Conservation (phyloP, 2,329 filamentous ascomycete genomes). For the Periconia digitata region DNA sequence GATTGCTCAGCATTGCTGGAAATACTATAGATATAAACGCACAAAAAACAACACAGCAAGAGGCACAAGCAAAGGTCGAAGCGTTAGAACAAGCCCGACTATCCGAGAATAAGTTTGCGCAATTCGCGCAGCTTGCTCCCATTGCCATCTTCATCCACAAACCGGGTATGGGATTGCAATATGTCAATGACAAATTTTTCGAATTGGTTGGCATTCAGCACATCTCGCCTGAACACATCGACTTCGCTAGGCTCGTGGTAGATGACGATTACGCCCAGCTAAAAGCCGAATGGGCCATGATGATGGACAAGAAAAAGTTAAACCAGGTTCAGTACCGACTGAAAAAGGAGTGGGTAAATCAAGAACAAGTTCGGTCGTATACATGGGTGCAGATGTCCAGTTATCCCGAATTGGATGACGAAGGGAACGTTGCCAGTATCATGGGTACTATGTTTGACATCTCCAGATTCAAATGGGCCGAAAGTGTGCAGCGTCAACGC, state of each 20-base stretch:
- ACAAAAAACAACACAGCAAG: conserved; percentile 31
- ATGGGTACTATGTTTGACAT: conserved; percentile 42
- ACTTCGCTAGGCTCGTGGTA: conserved; percentile 21
- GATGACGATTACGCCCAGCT: conserved; percentile 24
- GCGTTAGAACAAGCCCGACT: conserved; percentile 26
- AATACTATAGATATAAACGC: conserved; percentile 36
- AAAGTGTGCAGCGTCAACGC: conserved; percentile 35
- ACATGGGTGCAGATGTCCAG: conserved; percentile 31
- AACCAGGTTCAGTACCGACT: conserved; percentile 24
- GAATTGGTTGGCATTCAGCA: conserved; percentile 24
- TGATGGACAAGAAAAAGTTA: conserved; percentile 17
- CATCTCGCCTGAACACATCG: conserved; percentile 13
- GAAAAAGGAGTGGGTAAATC: conserved; percentile 31
- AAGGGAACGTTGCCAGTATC: conserved; percentile 30
- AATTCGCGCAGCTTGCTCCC: conserved; percentile 28
- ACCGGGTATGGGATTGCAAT: conserved; percentile 26
- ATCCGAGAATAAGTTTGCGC: conserved; percentile 28
- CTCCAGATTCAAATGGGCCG: conserved; percentile 42
- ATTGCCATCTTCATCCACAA: conserved; percentile 30
- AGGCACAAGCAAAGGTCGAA: conserved; percentile 22
- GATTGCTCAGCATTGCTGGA: conserved; percentile 30
- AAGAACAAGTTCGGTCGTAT: conserved; percentile 24
- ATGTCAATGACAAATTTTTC: conserved; percentile 33
- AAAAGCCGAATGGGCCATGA: conserved; percentile 17
- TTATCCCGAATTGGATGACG: conserved; percentile 24